Conservation (phyloP, 352 stramenopile species). For the Phytophthora capsici region DNA sequence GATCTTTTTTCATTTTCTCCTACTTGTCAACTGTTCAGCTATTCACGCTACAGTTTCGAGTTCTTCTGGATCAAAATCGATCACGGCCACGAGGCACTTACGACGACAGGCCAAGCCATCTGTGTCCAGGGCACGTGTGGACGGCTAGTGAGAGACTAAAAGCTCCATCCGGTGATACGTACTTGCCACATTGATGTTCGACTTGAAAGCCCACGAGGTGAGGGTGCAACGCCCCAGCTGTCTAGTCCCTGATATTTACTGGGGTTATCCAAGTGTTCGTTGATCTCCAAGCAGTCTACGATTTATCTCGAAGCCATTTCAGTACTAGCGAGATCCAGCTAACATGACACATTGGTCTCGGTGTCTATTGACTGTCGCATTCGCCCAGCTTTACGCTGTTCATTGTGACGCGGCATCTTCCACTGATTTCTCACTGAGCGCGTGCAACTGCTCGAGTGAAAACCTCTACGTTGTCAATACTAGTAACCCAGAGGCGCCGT, state of each 20-base stretch:
- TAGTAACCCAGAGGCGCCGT: slow-evolving; percentile 19
- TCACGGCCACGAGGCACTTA: not conserved
- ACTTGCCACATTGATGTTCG: slow-evolving; percentile 26
- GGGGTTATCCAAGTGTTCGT: not conserved
- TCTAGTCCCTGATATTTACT: slow-evolving; percentile 12
- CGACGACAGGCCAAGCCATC: slow-evolving; percentile 26
- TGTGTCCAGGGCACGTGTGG: slow-evolving; percentile 10
- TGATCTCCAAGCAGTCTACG: slow-evolving; percentile 18
- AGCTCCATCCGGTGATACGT: slow-evolving; percentile 18
- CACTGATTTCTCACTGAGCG: slow-evolving; percentile 17
- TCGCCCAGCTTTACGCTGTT: slow-evolving; percentile 16
- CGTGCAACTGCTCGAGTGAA: slow-evolving; percentile 28
- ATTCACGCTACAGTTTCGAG: slow-evolving; percentile 1
- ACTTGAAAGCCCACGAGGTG: slow-evolving; percentile 21
- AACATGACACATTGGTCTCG: slow-evolving; percentile 15
- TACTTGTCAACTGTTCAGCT: slow-evolving; percentile 21
- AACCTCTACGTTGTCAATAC: slow-evolving; percentile 45
- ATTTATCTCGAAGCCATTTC: slow-evolving; percentile 10
- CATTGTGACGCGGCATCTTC: slow-evolving; percentile 15
- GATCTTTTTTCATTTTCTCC: slow-evolving; percentile 11
- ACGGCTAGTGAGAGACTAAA: slow-evolving; percentile 17
- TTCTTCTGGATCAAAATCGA: slow-evolving; percentile 10
- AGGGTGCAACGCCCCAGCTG: slow-evolving; percentile 29
- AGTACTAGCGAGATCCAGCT: slow-evolving; percentile 10
- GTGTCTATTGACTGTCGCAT: slow-evolving; percentile 4